Percentiles rank a stretch among this genome's conserved stretches.
phyloP scores from a whole-genome alignment of 768 basidiomycete genomes.

The Leccinum longicurvipes region DNA sequence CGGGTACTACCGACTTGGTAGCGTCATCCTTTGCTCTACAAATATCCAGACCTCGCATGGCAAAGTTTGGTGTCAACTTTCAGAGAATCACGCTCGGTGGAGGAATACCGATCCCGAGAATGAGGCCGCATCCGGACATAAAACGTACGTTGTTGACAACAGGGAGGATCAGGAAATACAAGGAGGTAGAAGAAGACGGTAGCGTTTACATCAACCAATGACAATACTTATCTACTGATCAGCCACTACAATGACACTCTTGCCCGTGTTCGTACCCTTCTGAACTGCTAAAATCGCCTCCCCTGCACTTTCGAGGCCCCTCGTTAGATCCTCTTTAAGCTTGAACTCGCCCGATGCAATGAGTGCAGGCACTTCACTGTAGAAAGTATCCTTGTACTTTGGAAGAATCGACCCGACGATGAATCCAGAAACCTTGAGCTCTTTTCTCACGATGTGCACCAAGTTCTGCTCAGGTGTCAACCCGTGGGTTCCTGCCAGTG shows the following conservation, averaged over 20 bases:
- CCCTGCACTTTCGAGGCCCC: constrained; percentile 41
- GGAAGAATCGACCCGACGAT: constrained; percentile 28
- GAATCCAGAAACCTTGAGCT: constrained; percentile 44
- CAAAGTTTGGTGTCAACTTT: constrained; percentile 20
- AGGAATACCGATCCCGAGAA: constrained; percentile 2
- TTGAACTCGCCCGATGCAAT: constrained; percentile 47
- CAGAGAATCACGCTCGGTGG: constrained; percentile 6
- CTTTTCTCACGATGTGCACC: constrained; percentile 37
- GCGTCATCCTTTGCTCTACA: neutral
- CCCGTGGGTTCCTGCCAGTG: constrained; percentile 6
- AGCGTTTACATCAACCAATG: constrained; percentile 18
- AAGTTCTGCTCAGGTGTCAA: constrained; percentile 31
- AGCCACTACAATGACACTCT: constrained; percentile 16
- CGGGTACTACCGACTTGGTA: neutral
- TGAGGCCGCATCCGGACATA: constrained; percentile 10
- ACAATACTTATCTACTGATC: neutral
- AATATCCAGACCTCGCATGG: constrained; percentile 17
- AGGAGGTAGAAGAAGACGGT: constrained; percentile 18
- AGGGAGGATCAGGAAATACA: constrained; percentile 25
- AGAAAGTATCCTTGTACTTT: constrained; percentile 43
- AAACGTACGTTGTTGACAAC: constrained; percentile 22
- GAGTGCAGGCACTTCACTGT: constrained; percentile 36
- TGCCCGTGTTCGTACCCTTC: constrained; percentile 36
- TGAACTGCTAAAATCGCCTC: constrained; percentile 38
- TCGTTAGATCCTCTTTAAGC: constrained; percentile 42